Evolutionary conservation across 23 red algal genomes (phyloP).

Genomic region (Gracilaria gracilis): DNA sequence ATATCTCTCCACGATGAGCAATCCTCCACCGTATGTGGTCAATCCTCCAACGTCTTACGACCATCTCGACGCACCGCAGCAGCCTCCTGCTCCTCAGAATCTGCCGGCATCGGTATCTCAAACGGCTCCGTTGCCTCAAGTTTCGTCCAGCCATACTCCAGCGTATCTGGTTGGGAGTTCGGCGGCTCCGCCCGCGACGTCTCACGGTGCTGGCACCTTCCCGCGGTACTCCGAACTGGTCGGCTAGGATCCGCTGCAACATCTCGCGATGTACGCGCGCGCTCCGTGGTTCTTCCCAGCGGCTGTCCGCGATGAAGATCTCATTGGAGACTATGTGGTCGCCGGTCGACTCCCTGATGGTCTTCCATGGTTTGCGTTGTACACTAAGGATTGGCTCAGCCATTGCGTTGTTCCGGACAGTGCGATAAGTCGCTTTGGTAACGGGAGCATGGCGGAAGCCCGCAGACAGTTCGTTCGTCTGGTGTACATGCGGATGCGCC

Average conservation of each 20-base stretch:
- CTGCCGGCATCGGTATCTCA: too few relatives aligned
- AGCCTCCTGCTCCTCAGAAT: too few relatives aligned
- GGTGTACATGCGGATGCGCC: constrained; percentile 22
- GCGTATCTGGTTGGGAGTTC: too few relatives aligned
- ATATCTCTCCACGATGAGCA: too few relatives aligned
- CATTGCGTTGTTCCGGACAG: constrained; percentile 9
- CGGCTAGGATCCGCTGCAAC: background rate
- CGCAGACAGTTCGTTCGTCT: background rate
- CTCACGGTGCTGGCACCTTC: too few relatives aligned
- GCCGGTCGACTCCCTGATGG: constrained; percentile 18
- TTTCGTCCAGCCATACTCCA: too few relatives aligned
- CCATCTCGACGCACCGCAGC: too few relatives aligned
- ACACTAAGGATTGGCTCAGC: constrained; percentile 15
- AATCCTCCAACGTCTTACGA: too few relatives aligned
- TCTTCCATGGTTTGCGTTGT: constrained; percentile 12
- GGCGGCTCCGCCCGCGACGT: too few relatives aligned
- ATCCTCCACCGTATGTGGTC: too few relatives aligned
- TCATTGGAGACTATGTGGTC: background rate
- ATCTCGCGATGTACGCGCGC: background rate
- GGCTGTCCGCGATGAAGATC: constrained; percentile 4
- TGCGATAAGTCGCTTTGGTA: background rate
- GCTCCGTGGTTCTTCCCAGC: constrained; percentile 15
- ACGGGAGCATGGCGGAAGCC: constrained; percentile 13
- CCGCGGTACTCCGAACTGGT: background rate
- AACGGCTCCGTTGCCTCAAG: too few relatives aligned